A percentile compares a stretch with the other conserved stretches of the same genome.
These are phyloP conservation scores for Hypoxylon perforatum DNA, from an alignment of 495 filamentous ascomycete species.

Conservation along the genomic window DNA sequence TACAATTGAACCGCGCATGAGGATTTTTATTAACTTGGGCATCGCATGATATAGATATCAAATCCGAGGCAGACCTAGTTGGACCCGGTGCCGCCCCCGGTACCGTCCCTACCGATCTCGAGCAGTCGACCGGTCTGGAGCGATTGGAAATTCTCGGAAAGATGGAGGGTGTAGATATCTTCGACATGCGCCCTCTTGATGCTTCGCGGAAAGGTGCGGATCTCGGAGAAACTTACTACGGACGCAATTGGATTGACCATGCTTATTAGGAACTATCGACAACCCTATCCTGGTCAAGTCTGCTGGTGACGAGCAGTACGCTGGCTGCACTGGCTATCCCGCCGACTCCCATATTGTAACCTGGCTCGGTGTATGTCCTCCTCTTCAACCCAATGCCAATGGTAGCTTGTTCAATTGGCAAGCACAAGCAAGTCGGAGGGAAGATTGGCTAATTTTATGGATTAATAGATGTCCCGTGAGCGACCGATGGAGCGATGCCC, in stretches of 20 bases:
- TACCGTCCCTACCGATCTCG: conserved; percentile 89
- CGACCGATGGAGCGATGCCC: conserved; percentile 92
- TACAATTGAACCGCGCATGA: conserved; percentile 8
- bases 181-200: conserved; percentile 97
- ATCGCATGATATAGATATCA: conserved; percentile 74
- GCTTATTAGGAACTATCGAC: conserved; percentile 77
- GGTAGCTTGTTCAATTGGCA: background rate
- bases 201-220: conserved; percentile 81
- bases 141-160: conserved; percentile 98
- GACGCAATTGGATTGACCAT: conserved; percentile 20
- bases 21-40: conserved; percentile 37
- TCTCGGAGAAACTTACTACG: background rate
- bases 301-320: conserved; percentile 94
- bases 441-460: conserved; percentile 23
- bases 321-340: conserved; percentile 93
- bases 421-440: background rate
- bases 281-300: conserved; percentile 90
- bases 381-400: background rate
- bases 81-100: conserved; percentile 83
- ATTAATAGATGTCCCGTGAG: conserved; percentile 78
- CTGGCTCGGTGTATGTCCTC: conserved; percentile 83
- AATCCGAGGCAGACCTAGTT: conserved; percentile 80
- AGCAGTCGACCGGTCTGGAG: conserved; percentile 96
- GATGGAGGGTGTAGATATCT: conserved; percentile 98
- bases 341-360: conserved; percentile 89